Percentiles rank a stretch among this genome's conserved stretches.
Evolutionary conservation across 2,329 filamentous ascomycete species (phyloP).

Genomic region (Saccharata proteae): DNA sequence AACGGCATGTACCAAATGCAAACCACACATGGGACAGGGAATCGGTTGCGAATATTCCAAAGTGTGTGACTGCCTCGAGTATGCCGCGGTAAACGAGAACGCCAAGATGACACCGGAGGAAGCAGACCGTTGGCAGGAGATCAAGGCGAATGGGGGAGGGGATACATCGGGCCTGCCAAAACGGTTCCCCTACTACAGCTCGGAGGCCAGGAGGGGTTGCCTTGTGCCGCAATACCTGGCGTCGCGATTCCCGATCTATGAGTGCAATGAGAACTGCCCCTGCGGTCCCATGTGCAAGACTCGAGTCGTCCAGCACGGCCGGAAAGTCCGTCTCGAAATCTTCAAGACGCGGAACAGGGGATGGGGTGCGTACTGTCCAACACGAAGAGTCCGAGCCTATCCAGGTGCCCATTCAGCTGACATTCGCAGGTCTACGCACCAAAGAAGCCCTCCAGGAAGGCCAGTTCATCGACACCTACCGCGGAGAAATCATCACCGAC

Average conservation of each 20-base stretch:
- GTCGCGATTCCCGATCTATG: constrained; percentile 50
- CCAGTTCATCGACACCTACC: constrained; percentile 69
- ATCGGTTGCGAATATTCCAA: constrained; percentile 50
- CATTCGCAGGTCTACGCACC: constrained; percentile 55
- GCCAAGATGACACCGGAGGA: constrained; percentile 9
- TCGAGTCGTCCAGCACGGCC: constrained; percentile 62
- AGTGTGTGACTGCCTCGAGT: constrained; percentile 57
- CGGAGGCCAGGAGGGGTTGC: constrained; percentile 18
- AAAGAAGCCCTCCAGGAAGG: constrained; percentile 53
- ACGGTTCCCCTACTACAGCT: constrained; percentile 49
- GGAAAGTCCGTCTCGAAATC: constrained; percentile 60
- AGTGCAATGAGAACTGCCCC: constrained; percentile 61
- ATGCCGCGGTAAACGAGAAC: constrained; percentile 38
- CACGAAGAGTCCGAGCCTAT: no score
- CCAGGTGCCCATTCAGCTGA: constrained; percentile 21
- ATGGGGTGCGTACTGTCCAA: constrained; percentile 67
- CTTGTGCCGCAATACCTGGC: constrained; percentile 32
- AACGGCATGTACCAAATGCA: constrained; percentile 54
- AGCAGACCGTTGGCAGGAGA: constrained; percentile 11
- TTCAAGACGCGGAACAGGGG: constrained; percentile 59
- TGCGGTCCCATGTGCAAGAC: constrained; percentile 58
- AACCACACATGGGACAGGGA: constrained; percentile 37
- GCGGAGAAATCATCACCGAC: constrained; percentile 46
- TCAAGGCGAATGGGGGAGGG: constrained; percentile 10
- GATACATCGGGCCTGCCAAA: constrained; percentile 30